Percentiles rank a stretch among this genome's conserved stretches.
phyloP scores from a whole-genome alignment of 192 early-diverging fungal genomes.

The Linnemannia exigua region DNA sequence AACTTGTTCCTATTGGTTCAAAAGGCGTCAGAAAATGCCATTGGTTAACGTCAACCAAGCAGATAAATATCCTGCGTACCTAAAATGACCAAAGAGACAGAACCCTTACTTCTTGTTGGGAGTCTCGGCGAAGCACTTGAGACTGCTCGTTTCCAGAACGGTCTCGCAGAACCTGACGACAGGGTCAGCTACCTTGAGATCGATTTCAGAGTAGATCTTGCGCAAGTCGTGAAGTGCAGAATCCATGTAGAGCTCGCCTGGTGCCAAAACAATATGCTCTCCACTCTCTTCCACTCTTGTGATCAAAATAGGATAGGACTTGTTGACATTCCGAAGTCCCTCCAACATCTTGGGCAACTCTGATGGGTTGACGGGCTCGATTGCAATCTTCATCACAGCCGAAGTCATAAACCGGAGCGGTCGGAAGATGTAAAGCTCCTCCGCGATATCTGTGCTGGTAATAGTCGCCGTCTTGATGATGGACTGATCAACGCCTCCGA shows the following conservation, averaged over 20 bases:
- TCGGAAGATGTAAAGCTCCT: constrained; percentile 86
- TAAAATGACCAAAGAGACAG: constrained; percentile 1
- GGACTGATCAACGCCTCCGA: constrained; percentile 92
- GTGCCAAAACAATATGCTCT: constrained; percentile 95
- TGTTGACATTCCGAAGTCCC: constrained; percentile 96
- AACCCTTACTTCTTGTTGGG: constrained; percentile 94
- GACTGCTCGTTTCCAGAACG: constrained; percentile 91
- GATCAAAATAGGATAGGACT: constrained; percentile 90
- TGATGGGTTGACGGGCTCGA: constrained; percentile 98
- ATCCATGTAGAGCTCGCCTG: constrained; percentile 97
- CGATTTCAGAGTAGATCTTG: constrained; percentile 94
- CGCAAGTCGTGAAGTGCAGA: constrained; percentile 97
- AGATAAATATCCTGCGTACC: background rate
- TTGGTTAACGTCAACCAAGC: background rate
- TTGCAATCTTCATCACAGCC: constrained; percentile 93
- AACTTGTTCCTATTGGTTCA: constrained; percentile 83
- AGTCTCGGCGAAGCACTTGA: constrained; percentile 98
- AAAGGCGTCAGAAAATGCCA: background rate
- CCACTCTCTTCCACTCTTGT: constrained; percentile 98
- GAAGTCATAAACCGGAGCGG: constrained; percentile 87
- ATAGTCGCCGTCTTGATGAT: constrained; percentile 98
- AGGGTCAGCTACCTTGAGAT: constrained; percentile 98
- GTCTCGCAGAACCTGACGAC: constrained; percentile 97
- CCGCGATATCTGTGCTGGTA: constrained; percentile 69
- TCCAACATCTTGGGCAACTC: constrained; percentile 99